Evolutionary conservation across 495 filamentous ascomycete species (phyloP), one percentile per base, ranked within the genome.

Genomic region (Xylaria telfairii): DNA sequence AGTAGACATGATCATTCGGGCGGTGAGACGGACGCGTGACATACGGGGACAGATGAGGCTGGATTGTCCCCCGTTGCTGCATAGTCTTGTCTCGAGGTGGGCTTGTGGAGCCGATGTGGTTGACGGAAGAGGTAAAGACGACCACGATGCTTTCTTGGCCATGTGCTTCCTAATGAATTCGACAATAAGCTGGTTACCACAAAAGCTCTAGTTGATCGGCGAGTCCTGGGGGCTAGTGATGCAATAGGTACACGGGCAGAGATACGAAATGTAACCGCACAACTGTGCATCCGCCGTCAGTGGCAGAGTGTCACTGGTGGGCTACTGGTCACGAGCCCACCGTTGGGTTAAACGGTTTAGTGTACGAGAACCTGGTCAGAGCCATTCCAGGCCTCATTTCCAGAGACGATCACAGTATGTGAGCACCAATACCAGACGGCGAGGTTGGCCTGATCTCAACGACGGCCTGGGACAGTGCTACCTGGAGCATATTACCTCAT

Each of bases 21-120:
- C 68, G 68, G 68, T 70, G 68, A 70, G 57, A 64, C 56, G 26
- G 46, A 70, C 68, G 61, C 67, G 67, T 69, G 68, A 70, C 61
- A 70, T 63, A 54, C 47, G 37, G 49, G 60, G 34, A 19, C 68
- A 57, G 30, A 56, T 65, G 68, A 70, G 61, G 61, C 61, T 65
- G 61, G 68, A 53, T 63, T 60, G 64, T 53, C 54, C 47, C 24
- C 28, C 60, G 46, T 47, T 62, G 47, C 53, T 60, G 19, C 65
- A 68, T 60, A 51, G 41, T 17, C 30, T 17, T 54, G 32, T 46
- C 67, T 17, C 17, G 67, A 63, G 57, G 67, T 63, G 59, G 67
- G 57, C 60, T 51, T 39, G 57, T 69, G 67, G 57, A 56, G 46
- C 46, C 6, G 44, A 13, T 53, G 44, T 37, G 57, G 56, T 62